Evolutionary conservation across 306 rosid species (phyloP), one percentile per base, ranked within the genome.

Genomic region (Dryas drummondii): DNA sequence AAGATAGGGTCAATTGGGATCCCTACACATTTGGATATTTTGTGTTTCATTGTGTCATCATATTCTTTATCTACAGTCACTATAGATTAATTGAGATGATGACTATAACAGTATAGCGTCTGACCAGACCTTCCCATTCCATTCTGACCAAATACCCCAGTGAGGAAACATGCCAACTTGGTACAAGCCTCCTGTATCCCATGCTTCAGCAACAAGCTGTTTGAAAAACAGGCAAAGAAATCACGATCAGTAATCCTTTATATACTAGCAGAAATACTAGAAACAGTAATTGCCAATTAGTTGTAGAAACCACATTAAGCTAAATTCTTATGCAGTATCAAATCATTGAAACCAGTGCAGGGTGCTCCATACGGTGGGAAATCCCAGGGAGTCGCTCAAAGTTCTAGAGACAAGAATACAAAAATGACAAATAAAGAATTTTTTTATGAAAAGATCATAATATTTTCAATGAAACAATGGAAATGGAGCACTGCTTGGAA

Each of bases 131-230:
- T 91, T 90, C 75, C 98, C 98, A 78, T 94, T 94, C 98, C 98
- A 94, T 85, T 91, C 98, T 54, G 97, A 94, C 98, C 98, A 94
- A 86, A 82, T 82, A 83, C 97, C 93, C 97, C 96, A 87, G 87
- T 88, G 97, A 81, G 98, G 98, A 83, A 94, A 94, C 32, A 82
- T 70, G 76, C 97, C 98, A 86, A 94, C 96, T 90, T 94, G 98
- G 88, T 94, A 94, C 55, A 91, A 86, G 80, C 98, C 97, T 60
- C 97, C 98, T 4, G 97, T 79, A 86, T 94, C 98, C 98, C 98
- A 94, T 75, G 98, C 97, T 84, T 94, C 98, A 76, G 98, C 97
- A 84, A 91, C 87, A 73, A 94, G 97, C 98, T 94, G 78, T 58
- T 81, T 66, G 46, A 67, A 80, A 81, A 66, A 56, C 27, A 79